phyloP scores from a whole-genome alignment of 2,329 filamentous ascomycete species.

The Diaporthe aspalathi region DNA sequence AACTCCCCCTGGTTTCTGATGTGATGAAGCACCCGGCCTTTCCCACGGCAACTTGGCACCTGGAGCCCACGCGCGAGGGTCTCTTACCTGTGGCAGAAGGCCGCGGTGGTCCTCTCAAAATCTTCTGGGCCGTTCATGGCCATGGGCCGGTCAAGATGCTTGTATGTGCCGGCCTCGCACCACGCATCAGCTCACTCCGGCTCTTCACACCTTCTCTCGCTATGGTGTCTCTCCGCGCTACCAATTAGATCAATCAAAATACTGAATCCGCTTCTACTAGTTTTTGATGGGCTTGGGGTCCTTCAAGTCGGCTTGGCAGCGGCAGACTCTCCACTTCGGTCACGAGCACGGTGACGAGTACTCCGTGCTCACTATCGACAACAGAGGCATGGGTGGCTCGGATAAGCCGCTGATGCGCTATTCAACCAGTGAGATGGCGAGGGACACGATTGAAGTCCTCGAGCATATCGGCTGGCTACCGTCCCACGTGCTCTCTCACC shows the following conservation, averaged over 20 bases:
- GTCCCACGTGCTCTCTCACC: conserved; percentile 33
- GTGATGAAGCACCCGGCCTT: conserved; percentile 75
- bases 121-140: conserved; percentile 85
- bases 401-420: conserved; percentile 83
- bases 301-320: conserved; percentile 78
- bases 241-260: background rate
- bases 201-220: background rate
- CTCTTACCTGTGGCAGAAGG: conserved; percentile 72
- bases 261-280: conserved; percentile 54
- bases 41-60: conserved; percentile 73
- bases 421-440: conserved; percentile 86
- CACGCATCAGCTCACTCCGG: conserved; percentile 24
- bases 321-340: conserved; percentile 84
- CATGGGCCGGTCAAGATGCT: conserved; percentile 77
- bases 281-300: conserved; percentile 85
- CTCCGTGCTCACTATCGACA: conserved; percentile 82
- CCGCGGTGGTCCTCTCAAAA: conserved; percentile 79
- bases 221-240: background rate
- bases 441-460: conserved; percentile 77
- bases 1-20: conserved; percentile 63
- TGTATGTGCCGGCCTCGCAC: conserved; percentile 62
- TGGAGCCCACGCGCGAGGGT: conserved; percentile 74
- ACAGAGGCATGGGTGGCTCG: conserved; percentile 84
- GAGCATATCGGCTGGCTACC: conserved; percentile 76
- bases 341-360: conserved; percentile 76